phyloP scores from a whole-genome alignment of 331 rosid genomes.

The Erythrophleum ivorense region DNA sequence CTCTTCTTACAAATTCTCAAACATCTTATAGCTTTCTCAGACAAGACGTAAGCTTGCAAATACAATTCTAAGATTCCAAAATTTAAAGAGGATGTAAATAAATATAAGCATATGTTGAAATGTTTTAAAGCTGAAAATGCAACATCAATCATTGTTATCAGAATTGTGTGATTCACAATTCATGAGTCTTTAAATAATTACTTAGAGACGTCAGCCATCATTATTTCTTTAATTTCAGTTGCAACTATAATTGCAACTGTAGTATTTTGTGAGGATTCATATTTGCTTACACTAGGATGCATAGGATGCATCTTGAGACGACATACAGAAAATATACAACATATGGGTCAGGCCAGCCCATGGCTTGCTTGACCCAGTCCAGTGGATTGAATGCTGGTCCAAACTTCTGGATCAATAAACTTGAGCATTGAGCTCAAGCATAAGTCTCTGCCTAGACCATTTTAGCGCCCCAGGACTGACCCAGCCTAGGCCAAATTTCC shows the following conservation, averaged over 20 bases:
- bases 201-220: not conserved
- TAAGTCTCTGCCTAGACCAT: not conserved
- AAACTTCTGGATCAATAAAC: not conserved
- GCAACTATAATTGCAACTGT: not conserved
- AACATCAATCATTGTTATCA: not conserved
- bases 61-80: not conserved
- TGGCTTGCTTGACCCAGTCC: too few species aligned
- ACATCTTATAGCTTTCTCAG: not conserved
- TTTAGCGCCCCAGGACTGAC: not conserved
- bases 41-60: slow-evolving; percentile 6
- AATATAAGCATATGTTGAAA: too few species aligned
- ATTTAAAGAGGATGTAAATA: not conserved
- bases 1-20: not conserved
- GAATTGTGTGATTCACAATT: not conserved
- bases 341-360: not conserved
- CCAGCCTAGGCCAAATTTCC: not conserved
- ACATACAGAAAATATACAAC: not conserved
- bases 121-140: not conserved
- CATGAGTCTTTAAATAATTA: not conserved
- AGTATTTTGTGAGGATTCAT: not conserved
- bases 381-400: not conserved
- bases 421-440: not conserved
- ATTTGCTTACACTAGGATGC: not conserved
- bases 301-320: not conserved
- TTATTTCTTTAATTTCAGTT: not conserved